Conservation (phyloP, 495 filamentous ascomycete species). For the Daldinia concentrica region DNA sequence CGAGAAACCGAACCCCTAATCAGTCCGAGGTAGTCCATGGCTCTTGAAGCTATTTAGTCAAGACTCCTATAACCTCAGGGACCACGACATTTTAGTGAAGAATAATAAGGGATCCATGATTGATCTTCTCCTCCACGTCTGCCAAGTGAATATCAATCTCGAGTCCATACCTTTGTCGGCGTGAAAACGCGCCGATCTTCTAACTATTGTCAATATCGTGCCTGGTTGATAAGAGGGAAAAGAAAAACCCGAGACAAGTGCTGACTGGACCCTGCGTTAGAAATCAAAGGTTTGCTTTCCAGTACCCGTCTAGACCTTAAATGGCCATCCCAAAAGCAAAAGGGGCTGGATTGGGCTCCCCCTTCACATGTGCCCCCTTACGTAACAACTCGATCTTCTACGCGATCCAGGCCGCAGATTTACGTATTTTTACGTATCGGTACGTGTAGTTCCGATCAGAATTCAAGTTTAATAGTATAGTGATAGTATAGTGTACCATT, state of each 20-base stretch:
- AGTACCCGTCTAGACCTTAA: conserved; percentile 9
- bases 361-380: neutral
- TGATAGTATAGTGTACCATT: conserved; percentile 18
- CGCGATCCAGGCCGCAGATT: neutral
- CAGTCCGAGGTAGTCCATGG: conserved; percentile 9
- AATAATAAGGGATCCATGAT: conserved; percentile 22
- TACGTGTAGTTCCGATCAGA: conserved; percentile 1
- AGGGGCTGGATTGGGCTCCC: neutral
- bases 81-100: conserved; percentile 3
- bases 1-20: neutral
- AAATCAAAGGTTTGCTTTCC: conserved; percentile 11
- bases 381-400: neutral
- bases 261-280: conserved; percentile 26
- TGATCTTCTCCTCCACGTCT: neutral
- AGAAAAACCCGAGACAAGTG: conserved; percentile 30
- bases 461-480: conserved; percentile 13
- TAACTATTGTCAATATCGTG: conserved; percentile 37
- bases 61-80: neutral
- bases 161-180: conserved; percentile 19
- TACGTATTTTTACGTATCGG: conserved; percentile 26
- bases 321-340: conserved; percentile 14
- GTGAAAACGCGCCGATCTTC: conserved; percentile 26
- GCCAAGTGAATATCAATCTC: conserved; percentile 28
- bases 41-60: conserved; percentile 21
- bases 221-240: conserved; percentile 11